These are phyloP conservation scores for Ceratobasidium sp. DNA, from an alignment of 1,284 basidiomycete species.

Conservation along the genomic window DNA sequence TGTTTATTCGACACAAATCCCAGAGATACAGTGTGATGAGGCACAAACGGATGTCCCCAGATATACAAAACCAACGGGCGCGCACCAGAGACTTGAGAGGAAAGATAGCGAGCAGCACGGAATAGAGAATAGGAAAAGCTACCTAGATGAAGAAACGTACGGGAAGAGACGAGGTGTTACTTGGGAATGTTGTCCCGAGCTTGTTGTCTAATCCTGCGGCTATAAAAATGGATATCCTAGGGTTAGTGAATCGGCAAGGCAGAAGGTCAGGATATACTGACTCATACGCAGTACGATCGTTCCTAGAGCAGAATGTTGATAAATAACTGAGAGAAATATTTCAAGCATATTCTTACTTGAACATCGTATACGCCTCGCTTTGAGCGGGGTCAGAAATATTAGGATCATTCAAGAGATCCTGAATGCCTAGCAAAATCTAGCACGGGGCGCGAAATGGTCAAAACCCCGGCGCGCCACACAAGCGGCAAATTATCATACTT, in stretches of 20 bases:
- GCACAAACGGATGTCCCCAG: constrained; percentile 6
- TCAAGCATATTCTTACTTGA: constrained; percentile 73
- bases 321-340: constrained; percentile 8
- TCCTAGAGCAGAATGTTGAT: constrained; percentile 62
- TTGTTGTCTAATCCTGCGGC: constrained; percentile 80
- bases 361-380: constrained; percentile 97
- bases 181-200: constrained; percentile 87
- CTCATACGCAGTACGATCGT: constrained; percentile 90
- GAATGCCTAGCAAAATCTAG: constrained; percentile 94
- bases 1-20: constrained; percentile 21
- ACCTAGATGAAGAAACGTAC: constrained; percentile 4
- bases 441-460: not conserved
- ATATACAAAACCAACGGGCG: not conserved
- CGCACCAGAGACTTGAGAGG: not conserved
- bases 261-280: constrained; percentile 57
- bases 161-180: constrained; percentile 55
- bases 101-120: constrained; percentile 11
- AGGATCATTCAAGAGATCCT: constrained; percentile 93
- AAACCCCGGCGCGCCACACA: not conserved
- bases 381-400: constrained; percentile 96
- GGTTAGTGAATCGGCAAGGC: constrained; percentile 35
- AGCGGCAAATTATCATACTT: constrained; percentile 63
- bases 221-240: constrained; percentile 52
- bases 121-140: constrained; percentile 23
- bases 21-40: constrained; percentile 34